These are phyloP conservation scores for Lactarius pseudohatsudake DNA, from an alignment of 768 basidiomycete species.

Conservation along the genomic window DNA sequence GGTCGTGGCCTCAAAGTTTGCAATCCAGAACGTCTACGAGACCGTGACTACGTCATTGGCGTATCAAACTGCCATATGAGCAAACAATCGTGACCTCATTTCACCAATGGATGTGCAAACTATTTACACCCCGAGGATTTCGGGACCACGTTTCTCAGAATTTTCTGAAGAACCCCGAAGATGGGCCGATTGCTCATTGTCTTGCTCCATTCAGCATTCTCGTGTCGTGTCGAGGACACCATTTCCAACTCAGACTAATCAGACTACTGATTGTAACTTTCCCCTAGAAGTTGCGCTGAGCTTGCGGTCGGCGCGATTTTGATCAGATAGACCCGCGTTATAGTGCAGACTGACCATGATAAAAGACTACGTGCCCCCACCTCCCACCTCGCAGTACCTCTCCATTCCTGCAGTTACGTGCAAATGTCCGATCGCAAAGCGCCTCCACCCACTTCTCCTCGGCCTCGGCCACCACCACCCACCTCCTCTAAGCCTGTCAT, in stretches of 20 bases:
- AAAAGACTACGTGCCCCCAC: not conserved
- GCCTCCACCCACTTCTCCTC: not conserved
- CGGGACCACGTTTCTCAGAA: constrained; percentile 5
- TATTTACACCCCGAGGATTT: not conserved
- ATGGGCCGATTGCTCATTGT: not conserved
- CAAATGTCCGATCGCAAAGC: not conserved
- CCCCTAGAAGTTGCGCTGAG: constrained; percentile 11
- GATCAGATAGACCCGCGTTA: not conserved
- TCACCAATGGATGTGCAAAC: not conserved
- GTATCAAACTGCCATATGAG: not conserved
- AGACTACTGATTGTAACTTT: constrained; percentile 1
- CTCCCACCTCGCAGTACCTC: not conserved
- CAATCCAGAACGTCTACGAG: not conserved
- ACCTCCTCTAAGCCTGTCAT: not conserved
- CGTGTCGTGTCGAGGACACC: constrained; percentile 1
- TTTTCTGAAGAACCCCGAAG: not conserved
- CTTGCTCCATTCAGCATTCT: constrained; percentile 13
- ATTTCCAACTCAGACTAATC: constrained; percentile 17
- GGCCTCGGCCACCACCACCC: not conserved
- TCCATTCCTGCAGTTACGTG: not conserved
- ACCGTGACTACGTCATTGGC: not conserved
- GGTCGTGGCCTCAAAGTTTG: not conserved
- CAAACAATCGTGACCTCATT: not conserved
- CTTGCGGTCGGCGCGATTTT: not conserved
- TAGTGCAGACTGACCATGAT: not conserved